Evolutionary conservation across 2,329 filamentous ascomycete species (phyloP), one percentile per base, ranked within the genome.

Genomic region (Ciborinia camelliae): DNA sequence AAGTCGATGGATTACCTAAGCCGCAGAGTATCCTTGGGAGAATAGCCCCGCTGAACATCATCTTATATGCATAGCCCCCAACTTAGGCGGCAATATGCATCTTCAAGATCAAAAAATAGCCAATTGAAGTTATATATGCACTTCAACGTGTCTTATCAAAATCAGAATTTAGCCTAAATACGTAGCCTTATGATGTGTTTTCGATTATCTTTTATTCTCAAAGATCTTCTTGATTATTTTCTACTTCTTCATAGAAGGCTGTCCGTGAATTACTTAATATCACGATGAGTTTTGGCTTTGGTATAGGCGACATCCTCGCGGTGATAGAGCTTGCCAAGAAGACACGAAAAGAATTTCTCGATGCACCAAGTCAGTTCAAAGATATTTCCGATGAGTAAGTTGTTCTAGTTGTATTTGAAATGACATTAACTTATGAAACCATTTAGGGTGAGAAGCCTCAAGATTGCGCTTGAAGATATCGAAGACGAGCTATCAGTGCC

Each of bases 241-340:
- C n/a, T 30, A 2, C 18, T 43, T n/a, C 23, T n/a, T 12, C 37
- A 20, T 3, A 28, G 20, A 26, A 43, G 5, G n/a, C 30, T 1
- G 4, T 55, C 30, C 1, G 4, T 55, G 37, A 30, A 4, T n/a
- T 15, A 12, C 26, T 23, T 20, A n/a, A 45, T 2, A 45, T 8
- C 20, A 45, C 43, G 23, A 75, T 75, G 74, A 76, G 74, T 55
- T 75, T 76, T 63, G 71, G 72, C 41, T 73, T 73, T 59, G 64
- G 74, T 26, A 64, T 74, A 37, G 73, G 72, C 23, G 75, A 76
- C 55, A 72, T 74, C 53, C 23, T 75, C 26, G 65, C 70, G 2
- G 64, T 72, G n/a, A 67, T 73, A 23, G 30, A 71, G 54, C 69
- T 75, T 54, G 68, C 65, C 30, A 72, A 71, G 23, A 71, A 68